Base-by-base conservation (phyloP, 257 asterid species). In the Misopates orontium region DNA sequence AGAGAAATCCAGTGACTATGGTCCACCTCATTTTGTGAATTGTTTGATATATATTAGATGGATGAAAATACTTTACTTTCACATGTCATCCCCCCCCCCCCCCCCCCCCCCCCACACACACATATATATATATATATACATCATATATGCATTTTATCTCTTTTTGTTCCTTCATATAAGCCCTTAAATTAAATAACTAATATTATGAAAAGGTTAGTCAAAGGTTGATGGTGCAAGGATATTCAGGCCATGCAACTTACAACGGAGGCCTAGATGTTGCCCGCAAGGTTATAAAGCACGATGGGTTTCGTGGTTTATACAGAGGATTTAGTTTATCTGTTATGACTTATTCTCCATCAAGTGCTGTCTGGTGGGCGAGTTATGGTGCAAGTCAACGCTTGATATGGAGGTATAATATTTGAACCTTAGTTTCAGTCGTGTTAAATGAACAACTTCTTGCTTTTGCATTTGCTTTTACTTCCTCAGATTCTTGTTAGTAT, bases 301-400 rank as follows among this genome's bases (percentile, higher is more conserved):
- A 94, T 61, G 99, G 99, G 49, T 56, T 90, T 71, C 92, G 95
- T 31, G 99, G 99, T 71, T 66, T 94, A 44, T 94, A 94, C 66
- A 79, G 99, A 82, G 99, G 99, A 64, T 94, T 88, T 74, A 90
- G 99, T 71, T 90, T 94, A 5, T 94, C 99, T 62, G 89, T 88
- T 69, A 65, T 88, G 80, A 94, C 99, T 31, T 88, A 88, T 76
- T 85, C 96, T 17, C 99, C 99, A 24, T 88, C 97, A 23, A 94
- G 96, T 86, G 99, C 96, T 73, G 97, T 90, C 63, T 94, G 99
- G 99, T 94, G 99, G 99, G 99, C 97, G 66, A 88, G 90, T 79
- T 94, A 94, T 75, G 99, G 99, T 44, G 86, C 99, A 60, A 94
- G 99, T 73, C 99, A 94, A 78, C 89, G 99, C 74, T 44, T 90